Evolutionary conservation across 2,329 filamentous ascomycete genomes (phyloP).

Genomic region (Cladosporium sp.): DNA sequence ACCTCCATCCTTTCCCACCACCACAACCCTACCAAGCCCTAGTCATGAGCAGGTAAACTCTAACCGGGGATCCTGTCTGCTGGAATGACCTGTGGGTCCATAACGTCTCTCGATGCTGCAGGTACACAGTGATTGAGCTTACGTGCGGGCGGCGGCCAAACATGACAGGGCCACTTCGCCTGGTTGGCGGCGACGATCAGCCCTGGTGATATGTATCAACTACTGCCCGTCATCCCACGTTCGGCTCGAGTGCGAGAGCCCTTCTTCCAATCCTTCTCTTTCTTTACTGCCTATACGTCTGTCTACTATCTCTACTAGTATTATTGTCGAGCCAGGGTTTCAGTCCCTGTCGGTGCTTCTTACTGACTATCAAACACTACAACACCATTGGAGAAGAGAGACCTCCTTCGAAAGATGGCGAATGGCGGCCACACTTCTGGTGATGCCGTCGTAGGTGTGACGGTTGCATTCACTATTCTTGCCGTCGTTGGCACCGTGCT

Average conservation of each 20-base stretch:
- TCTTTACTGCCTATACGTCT: no score
- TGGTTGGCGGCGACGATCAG: no score
- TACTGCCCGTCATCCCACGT: no score
- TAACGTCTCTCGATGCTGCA: constrained; percentile 4
- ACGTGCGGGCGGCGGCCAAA: no score
- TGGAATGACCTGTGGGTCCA: not conserved
- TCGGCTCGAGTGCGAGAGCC: no score
- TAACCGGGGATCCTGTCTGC: constrained; percentile 2
- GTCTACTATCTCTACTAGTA: no score
- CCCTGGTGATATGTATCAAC: no score
- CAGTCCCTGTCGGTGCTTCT: not conserved
- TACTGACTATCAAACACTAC: not conserved
- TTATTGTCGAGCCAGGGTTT: not conserved
- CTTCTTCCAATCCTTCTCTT: no score
- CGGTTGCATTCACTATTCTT: constrained; percentile 23
- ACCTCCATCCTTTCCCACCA: no score
- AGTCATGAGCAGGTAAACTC: not conserved
- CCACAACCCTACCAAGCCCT: no score
- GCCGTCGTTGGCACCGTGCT: constrained; percentile 19
- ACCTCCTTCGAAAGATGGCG: not conserved
- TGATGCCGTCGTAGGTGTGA: constrained; percentile 23
- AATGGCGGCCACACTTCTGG: constrained; percentile 22
- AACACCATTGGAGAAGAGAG: not conserved
- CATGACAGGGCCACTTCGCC: no score
- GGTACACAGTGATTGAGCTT: not conserved